These are phyloP conservation scores for Coemansia sp. DNA, from an alignment of 192 early-diverging fungal species.

Conservation along the genomic window DNA sequence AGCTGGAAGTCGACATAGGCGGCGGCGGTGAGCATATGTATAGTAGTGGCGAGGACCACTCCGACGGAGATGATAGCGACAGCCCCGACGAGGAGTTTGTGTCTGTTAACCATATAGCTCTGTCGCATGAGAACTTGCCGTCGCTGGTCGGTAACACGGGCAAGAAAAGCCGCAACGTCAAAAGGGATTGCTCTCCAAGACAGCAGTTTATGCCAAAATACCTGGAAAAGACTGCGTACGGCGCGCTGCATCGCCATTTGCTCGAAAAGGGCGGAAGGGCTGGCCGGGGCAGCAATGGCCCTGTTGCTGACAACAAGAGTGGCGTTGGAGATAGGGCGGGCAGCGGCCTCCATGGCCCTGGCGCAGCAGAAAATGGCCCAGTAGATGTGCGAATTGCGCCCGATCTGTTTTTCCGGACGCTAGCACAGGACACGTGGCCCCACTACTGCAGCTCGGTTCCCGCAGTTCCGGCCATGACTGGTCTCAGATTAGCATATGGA, in stretches of 20 bases:
- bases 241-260: constrained; percentile 9
- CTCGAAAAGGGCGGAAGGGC: not conserved
- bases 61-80: constrained; percentile 5
- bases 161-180: not conserved
- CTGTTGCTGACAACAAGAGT: not conserved
- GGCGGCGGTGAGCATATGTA: not conserved
- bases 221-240: constrained; percentile 42
- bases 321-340: not conserved
- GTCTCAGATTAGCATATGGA: constrained; percentile 35
- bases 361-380: not conserved
- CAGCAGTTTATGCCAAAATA: constrained; percentile 39
- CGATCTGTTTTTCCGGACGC: constrained; percentile 43
- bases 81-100: constrained; percentile 1
- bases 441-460: constrained; percentile 50
- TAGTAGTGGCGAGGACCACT: constrained; percentile 9
- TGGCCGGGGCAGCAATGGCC: not conserved
- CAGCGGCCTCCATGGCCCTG: not conserved
- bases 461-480: constrained; percentile 27
- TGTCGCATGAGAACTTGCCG: constrained; percentile 20
- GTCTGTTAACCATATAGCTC: not conserved
- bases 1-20: constrained; percentile 3
- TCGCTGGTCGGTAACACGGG: not conserved
- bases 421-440: constrained; percentile 52
- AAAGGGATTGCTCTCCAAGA: not conserved
- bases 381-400: constrained; percentile 20